Evolutionary conservation across 1,139 yeast genomes (phyloP).

Genomic region (Scheffersomyces cryptocercus): DNA sequence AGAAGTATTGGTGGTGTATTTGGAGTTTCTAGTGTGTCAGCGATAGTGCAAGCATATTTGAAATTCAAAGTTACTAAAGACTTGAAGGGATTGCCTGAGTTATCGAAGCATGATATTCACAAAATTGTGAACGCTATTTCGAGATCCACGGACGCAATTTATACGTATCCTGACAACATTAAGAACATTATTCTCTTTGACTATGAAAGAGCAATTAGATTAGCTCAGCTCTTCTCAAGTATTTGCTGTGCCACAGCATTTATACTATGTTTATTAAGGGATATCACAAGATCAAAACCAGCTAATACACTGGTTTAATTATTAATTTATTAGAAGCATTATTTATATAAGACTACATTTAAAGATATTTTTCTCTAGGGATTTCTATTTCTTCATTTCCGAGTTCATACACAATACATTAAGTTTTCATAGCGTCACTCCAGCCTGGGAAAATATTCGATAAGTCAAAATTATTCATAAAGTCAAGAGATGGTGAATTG

Average conservation of each 20-base stretch:
- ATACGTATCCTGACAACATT: constrained; percentile 12
- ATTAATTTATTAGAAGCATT: too few species aligned
- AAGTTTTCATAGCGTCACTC: constrained; percentile 13
- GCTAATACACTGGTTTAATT: neutral
- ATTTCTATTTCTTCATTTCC: too few species aligned
- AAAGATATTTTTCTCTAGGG: too few species aligned
- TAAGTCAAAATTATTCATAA: constrained; percentile 20
- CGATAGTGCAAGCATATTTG: constrained; percentile 24
- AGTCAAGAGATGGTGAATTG: constrained; percentile 19
- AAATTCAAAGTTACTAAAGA: constrained; percentile 13
- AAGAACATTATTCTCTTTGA: constrained; percentile 16
- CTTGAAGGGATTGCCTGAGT: constrained; percentile 10
- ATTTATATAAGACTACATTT: too few species aligned
- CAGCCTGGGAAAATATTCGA: constrained; percentile 24
- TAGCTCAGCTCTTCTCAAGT: constrained; percentile 21
- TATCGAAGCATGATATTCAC: constrained; percentile 11
- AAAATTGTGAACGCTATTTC: constrained; percentile 15
- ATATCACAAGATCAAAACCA: constrained; percentile 3
- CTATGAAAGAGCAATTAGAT: constrained; percentile 20
- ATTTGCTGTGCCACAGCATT: constrained; percentile 21
- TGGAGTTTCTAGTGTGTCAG: constrained; percentile 40
- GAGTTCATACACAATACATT: neutral
- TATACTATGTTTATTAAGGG: constrained; percentile 13
- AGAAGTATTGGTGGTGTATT: constrained; percentile 43
- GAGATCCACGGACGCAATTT: constrained; percentile 20